Conservation (phyloP, 306 rosid species). For the Pyrus pyrifolia region DNA sequence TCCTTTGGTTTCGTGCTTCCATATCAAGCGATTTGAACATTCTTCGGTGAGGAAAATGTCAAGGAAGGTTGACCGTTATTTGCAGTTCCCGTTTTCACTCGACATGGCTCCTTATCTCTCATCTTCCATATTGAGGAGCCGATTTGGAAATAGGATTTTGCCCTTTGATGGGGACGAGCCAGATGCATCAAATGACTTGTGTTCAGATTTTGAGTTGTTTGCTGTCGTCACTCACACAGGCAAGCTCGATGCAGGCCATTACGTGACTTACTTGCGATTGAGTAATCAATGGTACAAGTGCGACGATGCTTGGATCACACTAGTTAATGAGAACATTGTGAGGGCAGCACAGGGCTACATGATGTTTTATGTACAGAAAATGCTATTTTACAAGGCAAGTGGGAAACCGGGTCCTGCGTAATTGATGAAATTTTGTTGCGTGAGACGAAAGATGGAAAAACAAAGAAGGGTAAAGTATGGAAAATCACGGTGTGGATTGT, state of each 20-base stretch:
- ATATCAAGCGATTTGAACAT: constrained; percentile 89
- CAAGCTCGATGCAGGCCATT: constrained; percentile 88
- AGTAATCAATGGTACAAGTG: constrained; percentile 88
- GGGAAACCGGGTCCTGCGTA: constrained; percentile 55
- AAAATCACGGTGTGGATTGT: constrained; percentile 29
- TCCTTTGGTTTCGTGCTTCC: constrained; percentile 87
- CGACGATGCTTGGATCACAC: constrained; percentile 91
- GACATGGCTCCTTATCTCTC: constrained; percentile 90
- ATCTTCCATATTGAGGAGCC: constrained; percentile 68
- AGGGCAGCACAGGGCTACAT: constrained; percentile 92
- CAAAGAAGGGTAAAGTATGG: not conserved
- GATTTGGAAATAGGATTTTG: constrained; percentile 76
- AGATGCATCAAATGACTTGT: constrained; percentile 49
- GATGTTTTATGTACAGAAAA: constrained; percentile 97
- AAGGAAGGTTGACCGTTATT: constrained; percentile 74
- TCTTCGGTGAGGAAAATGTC: constrained; percentile 79
- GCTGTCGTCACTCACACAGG: constrained; percentile 88
- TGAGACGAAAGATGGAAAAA: not conserved
- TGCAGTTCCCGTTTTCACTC: constrained; percentile 83
- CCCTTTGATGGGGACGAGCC: constrained; percentile 69
- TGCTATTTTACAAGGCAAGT: constrained; percentile 70
- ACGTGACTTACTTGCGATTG: constrained; percentile 76
- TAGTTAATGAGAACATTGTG: constrained; percentile 72
- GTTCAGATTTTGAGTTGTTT: constrained; percentile 85
- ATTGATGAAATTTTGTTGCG: not conserved